Evolutionary conservation across 202 grass and related monocot species (phyloP).

Genomic region (Elaeis oleifera): DNA sequence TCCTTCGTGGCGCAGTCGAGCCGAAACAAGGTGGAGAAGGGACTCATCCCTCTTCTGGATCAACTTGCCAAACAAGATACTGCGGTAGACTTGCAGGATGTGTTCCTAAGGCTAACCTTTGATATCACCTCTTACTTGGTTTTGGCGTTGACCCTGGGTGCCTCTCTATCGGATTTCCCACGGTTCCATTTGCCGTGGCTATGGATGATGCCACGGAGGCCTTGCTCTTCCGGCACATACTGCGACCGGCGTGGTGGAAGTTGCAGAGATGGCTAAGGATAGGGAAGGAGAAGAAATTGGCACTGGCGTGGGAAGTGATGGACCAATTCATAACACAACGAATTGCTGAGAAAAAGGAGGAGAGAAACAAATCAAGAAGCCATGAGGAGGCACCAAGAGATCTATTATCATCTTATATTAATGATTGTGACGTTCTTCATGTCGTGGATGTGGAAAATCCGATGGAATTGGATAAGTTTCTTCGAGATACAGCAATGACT

Average conservation of each 20-base stretch:
- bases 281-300: slow-evolving; percentile 49
- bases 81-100: slow-evolving; percentile 53
- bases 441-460: too few species aligned
- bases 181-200: slow-evolving; percentile 55
- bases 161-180: slow-evolving; percentile 37
- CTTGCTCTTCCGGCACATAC: slow-evolving; percentile 42
- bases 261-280: slow-evolving; percentile 32
- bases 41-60: slow-evolving; percentile 43
- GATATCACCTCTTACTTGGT: slow-evolving; percentile 50
- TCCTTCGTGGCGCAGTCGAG: slow-evolving; percentile 22
- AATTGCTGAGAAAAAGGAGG: slow-evolving; percentile 1
- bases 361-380: too few species aligned
- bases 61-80: neutral
- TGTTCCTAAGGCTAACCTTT: slow-evolving; percentile 66
- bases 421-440: neutral
- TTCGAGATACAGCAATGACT: slow-evolving; percentile 54
- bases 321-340: slow-evolving; percentile 44
- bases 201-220: slow-evolving; percentile 56
- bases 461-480: slow-evolving; percentile 25
- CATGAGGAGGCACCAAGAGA: slow-evolving; percentile 15
- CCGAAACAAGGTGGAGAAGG: slow-evolving; percentile 42
- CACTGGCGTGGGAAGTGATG: slow-evolving; percentile 30
- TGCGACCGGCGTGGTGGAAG: slow-evolving; percentile 44
- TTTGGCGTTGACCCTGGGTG: slow-evolving; percentile 69
- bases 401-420: slow-evolving; percentile 62